Base-by-base conservation (phyloP, 345 rosid species). In the Melaleuca alternifolia region DNA sequence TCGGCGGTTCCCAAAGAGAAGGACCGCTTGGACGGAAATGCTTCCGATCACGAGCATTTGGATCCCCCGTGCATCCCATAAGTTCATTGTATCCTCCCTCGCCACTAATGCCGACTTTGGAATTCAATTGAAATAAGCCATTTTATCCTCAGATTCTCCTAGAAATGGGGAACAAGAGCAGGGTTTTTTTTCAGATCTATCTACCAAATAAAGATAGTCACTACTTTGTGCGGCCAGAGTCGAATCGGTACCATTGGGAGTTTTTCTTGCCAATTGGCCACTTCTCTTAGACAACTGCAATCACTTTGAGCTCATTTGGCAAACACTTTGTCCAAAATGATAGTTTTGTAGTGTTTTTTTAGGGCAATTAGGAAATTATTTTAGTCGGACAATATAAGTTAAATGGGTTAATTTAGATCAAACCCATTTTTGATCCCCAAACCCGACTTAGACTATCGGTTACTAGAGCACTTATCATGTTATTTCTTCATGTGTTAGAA, bases 21-120 rank as follows among this genome's bases (percentile, higher is more conserved):
- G 89, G 26, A 85, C 15, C 2, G 83, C 59, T 50, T 87, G 87
- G 41, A 85, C 52, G 87, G 41, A 21, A 53, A 85, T 54, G 50
- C 89, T 62, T 6, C 54, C 26, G 7, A 85, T 48, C 44, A 85
- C 53, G 3, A 41, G 76, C 46, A 85, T 51, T 33, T 71, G 85
- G 62, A 87, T 44, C 28, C 53, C 85, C 89, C 87, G 76, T n/a
- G 41, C 61, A 33, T 85, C 71, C 87, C 89, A 85, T 3, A 84
- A 50, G 84, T 30, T 52, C 85, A 83, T 53, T 13, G n/a, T 14
- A 13, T 24, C 46, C 48, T 52, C 62, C 59, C 50, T 5, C 50
- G 26, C 59, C 59, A 16, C 15, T 24, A 37, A 33, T 28, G 1
- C 61, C 61, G 5, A 28, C 14, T 11, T 20, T 16, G 84, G 48